A percentile compares a stretch with the other conserved stretches of the same genome.
Evolutionary conservation across 1,139 yeast species (phyloP).

Genomic region (Nakaseomyces bracarensis): DNA sequence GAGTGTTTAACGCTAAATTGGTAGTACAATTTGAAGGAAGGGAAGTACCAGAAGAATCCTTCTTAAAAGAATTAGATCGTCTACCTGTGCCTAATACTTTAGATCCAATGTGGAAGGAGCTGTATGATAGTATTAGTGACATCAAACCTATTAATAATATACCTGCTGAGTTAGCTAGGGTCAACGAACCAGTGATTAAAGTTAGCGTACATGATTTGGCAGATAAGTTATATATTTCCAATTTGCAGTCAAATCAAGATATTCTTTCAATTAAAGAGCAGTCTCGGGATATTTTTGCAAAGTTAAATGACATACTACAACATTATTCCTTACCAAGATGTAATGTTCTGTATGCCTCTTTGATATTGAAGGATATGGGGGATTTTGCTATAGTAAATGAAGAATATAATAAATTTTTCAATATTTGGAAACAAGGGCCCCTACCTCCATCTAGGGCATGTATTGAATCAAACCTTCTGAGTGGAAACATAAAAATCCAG

Average conservation of each 20-base stretch:
- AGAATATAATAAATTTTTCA: constrained; percentile 49
- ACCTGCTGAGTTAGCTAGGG: too few relatives aligned
- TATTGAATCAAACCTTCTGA: constrained; percentile 50
- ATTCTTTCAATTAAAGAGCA: constrained; percentile 38
- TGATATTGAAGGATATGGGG: constrained; percentile 57
- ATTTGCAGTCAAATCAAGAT: constrained; percentile 35
- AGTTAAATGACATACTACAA: constrained; percentile 34
- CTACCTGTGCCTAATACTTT: constrained; percentile 42
- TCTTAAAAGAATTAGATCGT: constrained; percentile 24
- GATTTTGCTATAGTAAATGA: constrained; percentile 53
- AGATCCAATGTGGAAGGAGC: constrained; percentile 40
- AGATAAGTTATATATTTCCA: constrained; percentile 43
- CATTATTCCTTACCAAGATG: constrained; percentile 25
- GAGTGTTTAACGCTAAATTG: constrained; percentile 56
- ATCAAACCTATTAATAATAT: neutral
- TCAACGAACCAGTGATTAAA: too few relatives aligned
- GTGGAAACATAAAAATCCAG: constrained; percentile 36
- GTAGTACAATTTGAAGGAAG: constrained; percentile 35
- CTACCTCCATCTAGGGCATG: constrained; percentile 88
- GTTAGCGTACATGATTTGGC: constrained; percentile 22
- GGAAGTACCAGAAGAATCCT: constrained; percentile 22
- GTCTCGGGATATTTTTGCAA: constrained; percentile 40
- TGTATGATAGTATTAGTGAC: constrained; percentile 23
- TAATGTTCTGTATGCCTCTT: constrained; percentile 45
- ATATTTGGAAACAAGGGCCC: constrained; percentile 33